Evolutionary conservation across 1,284 basidiomycete species (phyloP).

Genomic region (Acaromyces ingoldii): DNA sequence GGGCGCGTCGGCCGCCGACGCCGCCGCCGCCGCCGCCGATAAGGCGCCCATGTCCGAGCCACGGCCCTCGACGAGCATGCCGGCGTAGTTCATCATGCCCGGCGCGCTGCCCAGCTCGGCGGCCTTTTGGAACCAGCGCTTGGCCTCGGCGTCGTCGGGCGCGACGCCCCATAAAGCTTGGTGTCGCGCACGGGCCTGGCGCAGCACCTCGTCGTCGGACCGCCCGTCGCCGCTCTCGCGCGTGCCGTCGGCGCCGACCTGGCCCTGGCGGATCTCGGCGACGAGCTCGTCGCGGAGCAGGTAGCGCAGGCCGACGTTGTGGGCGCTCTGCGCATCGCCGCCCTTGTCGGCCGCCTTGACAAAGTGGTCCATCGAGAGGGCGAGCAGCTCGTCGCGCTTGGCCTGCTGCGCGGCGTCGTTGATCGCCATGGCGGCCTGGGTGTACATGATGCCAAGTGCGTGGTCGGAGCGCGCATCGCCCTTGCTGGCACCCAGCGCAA

Average conservation of each 20-base stretch:
- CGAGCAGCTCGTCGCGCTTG: constrained; percentile 3
- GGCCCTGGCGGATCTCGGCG: background rate
- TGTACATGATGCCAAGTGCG: constrained; percentile 9
- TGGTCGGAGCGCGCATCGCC: constrained; percentile 13
- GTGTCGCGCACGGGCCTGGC: background rate
- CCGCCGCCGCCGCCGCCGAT: too few species aligned
- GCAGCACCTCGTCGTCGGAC: background rate
- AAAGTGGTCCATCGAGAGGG: constrained; percentile 8
- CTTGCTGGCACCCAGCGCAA: constrained; percentile 2
- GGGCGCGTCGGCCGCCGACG: background rate
- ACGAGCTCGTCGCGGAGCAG: constrained; percentile 8
- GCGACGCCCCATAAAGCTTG: constrained; percentile 1
- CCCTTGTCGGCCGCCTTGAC: constrained; percentile 3
- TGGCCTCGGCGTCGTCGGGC: background rate
- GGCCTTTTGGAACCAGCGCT: constrained; percentile 1
- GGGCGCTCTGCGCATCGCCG: constrained; percentile 11
- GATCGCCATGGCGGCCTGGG: constrained; percentile 1
- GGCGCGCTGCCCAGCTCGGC: constrained; percentile 2
- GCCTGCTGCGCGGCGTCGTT: background rate
- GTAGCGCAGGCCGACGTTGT: constrained; percentile 12
- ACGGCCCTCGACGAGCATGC: constrained; percentile 4
- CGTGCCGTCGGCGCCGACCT: background rate
- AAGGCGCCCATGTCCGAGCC: too few species aligned
- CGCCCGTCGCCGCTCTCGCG: constrained; percentile 1
- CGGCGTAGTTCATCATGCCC: constrained; percentile 5